Percentiles rank a stretch among this genome's conserved stretches.
Evolutionary conservation across 345 rosid genomes (phyloP).

Genomic region (Brassica rapa): DNA sequence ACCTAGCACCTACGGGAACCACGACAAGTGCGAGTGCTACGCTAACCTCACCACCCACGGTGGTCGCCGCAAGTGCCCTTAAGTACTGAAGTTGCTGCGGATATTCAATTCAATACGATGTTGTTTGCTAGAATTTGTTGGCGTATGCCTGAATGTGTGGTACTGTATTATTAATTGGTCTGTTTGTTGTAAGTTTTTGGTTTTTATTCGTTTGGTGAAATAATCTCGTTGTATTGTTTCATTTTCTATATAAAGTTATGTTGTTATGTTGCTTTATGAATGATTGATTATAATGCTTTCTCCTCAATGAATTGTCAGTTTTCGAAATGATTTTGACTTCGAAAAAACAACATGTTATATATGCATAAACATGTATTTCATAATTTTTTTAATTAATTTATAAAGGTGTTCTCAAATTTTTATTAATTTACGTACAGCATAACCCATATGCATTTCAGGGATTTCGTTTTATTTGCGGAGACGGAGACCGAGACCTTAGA

Average conservation of each 20-base stretch:
- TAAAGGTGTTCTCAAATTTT: no score
- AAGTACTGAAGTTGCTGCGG: not conserved
- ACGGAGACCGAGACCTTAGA: not conserved
- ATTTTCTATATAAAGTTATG: slow-evolving; percentile 8
- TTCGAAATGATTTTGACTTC: not conserved
- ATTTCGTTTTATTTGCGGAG: not conserved
- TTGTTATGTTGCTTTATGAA: slow-evolving; percentile 14
- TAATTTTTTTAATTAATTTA: no score
- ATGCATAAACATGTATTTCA: no score
- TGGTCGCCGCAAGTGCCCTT: slow-evolving; percentile 82
- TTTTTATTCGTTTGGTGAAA: slow-evolving; percentile 6
- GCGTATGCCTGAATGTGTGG: not conserved
- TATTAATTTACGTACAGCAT: no score
- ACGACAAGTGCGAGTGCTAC: slow-evolving; percentile 64
- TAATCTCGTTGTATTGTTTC: slow-evolving; percentile 16
- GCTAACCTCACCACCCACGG: slow-evolving; percentile 71
- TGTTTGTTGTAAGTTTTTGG: slow-evolving; percentile 3
- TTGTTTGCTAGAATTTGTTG: slow-evolving; percentile 22
- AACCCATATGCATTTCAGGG: not conserved
- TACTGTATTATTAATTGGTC: slow-evolving; percentile 2
- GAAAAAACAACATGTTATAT: not conserved
- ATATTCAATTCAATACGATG: not conserved
- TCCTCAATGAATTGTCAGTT: not conserved
- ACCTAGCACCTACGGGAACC: slow-evolving; percentile 68
- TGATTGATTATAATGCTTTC: not conserved